Base-by-base conservation (phyloP, 1,284 basidiomycete species). In the Pterulicium gracile region DNA sequence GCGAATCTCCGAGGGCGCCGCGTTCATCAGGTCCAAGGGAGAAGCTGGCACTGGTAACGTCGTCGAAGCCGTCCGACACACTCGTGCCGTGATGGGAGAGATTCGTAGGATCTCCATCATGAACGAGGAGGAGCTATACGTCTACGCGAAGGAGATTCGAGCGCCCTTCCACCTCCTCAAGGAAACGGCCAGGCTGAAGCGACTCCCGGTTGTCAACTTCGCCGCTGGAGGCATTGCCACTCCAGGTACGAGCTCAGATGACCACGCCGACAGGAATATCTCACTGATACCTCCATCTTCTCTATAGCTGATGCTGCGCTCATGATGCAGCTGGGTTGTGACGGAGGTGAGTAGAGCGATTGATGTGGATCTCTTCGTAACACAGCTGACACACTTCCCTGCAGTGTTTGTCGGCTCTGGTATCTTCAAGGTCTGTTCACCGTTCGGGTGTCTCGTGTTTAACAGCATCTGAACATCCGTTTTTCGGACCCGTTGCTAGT, bases 251-350 rank as follows among this genome's bases (percentile, higher is more conserved):
- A 55, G 32, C 13, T 18, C 36, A 22, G 45, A n/a, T 41, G 20
- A 46, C 14, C 44, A 35, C 5, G 21, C 17, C 13, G 14, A 41
- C n/a, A 15, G 13, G 39, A 13, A 35, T 42, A 46, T 3, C 24
- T 18, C 15, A 32, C 45, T 47, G 46, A 17, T 51, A 14, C 20
- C 43, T 40, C 24, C 47, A 52, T 45, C 46, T 44, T 43, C 39
- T 32, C 27, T 49, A 10, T 52, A 86, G 87, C 93, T 53, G 95
- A 99, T 63, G 96, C 95, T 18, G 96, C 96, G 2, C 68, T 99
- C 53, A 97, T 98, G 95, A 98, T 98, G 95, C 94, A 98, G 62
- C 79, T 99, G 32, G 94, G 95, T 43, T 94, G 91, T 63, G 95
- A 98, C 61, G 95, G 96, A 73, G 90, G 89, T 90, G 57, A 53